These are phyloP conservation scores for Neofusicoccum kwambonambiense DNA, from an alignment of 2,329 filamentous ascomycete species.

Conservation along the genomic window DNA sequence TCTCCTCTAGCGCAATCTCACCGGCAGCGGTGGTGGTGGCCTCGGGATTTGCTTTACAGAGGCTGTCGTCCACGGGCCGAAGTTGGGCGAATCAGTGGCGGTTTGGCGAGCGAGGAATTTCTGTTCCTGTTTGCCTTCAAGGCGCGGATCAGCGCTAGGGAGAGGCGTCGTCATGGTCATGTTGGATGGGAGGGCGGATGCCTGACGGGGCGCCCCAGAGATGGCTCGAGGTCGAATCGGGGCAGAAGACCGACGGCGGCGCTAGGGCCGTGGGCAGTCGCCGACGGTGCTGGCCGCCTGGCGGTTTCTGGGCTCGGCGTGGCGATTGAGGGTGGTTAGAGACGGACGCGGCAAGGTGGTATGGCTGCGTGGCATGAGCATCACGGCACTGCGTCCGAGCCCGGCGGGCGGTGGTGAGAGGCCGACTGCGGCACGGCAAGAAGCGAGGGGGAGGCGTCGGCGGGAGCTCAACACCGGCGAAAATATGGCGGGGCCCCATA, in stretches of 20 bases:
- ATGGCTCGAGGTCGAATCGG: not conserved
- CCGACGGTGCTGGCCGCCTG: not conserved
- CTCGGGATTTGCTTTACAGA: no score
- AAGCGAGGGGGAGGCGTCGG: not conserved
- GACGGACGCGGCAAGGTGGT: not conserved
- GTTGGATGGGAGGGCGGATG: not conserved
- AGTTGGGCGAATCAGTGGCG: no score
- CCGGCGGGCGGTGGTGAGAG: no score
- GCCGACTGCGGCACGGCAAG: no score
- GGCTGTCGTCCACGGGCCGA: no score
- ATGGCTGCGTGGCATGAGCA: not conserved
- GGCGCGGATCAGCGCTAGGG: no score
- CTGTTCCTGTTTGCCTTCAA: no score
- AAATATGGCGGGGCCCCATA: not conserved
- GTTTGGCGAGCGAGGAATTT: no score
- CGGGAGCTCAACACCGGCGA: not conserved
- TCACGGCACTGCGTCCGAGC: not conserved
- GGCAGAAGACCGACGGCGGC: not conserved
- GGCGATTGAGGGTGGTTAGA: not conserved
- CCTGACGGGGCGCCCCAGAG: not conserved
- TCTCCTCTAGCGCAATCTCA: no score
- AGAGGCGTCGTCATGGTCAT: no score
- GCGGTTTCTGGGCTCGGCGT: not conserved
- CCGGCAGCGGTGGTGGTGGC: no score
- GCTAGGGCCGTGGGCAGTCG: not conserved